Base-by-base conservation (phyloP, 345 rosid genomes). In the Isatis tinctoria region DNA sequence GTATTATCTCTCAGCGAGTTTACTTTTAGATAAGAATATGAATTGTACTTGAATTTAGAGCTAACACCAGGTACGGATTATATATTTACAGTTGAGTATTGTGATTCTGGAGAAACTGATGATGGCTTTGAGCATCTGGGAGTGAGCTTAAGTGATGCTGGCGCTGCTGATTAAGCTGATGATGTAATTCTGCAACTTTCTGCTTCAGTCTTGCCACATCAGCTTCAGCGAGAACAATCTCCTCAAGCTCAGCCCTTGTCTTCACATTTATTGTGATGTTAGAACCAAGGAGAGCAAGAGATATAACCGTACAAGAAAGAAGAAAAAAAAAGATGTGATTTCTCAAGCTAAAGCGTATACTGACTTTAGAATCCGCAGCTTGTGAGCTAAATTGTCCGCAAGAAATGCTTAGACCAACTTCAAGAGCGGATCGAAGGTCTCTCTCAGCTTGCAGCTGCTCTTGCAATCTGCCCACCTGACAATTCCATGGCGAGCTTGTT, bases 181-280 rank as follows among this genome's bases (percentile, higher is more conserved):
- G 93, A 73, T 94, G 97, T 56, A 94, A 87, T 82, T 94, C 99
- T 13, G 97, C 96, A 56, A 94, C 97, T 81, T 94, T 94, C 80
- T 94, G 96, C 83, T 94, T 94, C 85, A 94, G 78, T 75, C 99
- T 88, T 61, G 97, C 93, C 58, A 94, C 99, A 82, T 94, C 97
- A 27, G 96, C 97, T 86, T 94, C 99, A 44, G 98, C 98, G 69
- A 91, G 88, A 80, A 97, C 96, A 69, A 94, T 94, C 87, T 94
- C 98, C 85, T 94, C 97, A 22, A 94, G 97, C 85, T 94, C 98
- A 20, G 96, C 96, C 91, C 96, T 90, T 69, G 97, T 94, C 97
- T 94, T 72, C 79, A 47, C 78, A 84, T 83, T 73, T 75, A 72
- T 74, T 64, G 16, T 53, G 60, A 71, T 64, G 76, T 79, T 65